Evolutionary conservation across 176 grass and related monocot genomes (phyloP).

Genomic region (Juncus effusus): DNA sequence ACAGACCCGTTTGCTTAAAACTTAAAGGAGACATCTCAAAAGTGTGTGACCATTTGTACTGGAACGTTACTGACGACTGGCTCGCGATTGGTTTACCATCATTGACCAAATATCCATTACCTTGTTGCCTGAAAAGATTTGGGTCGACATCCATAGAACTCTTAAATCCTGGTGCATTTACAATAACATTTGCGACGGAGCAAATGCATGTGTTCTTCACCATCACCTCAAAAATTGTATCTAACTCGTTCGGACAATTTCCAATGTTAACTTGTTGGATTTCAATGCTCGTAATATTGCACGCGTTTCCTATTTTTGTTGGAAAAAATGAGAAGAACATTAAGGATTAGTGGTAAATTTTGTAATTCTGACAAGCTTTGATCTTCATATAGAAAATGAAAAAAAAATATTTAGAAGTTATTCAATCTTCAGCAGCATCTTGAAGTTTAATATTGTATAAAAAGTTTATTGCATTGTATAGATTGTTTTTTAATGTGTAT

Average conservation of each 20-base stretch:
- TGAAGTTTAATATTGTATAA: too few relatives aligned
- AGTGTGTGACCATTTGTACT: conserved; percentile 61
- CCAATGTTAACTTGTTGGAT: conserved; percentile 54
- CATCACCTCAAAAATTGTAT: conserved; percentile 62
- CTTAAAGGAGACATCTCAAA: conserved; percentile 51
- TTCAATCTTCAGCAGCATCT: too few relatives aligned
- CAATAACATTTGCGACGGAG: conserved; percentile 24
- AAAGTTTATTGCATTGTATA: too few relatives aligned
- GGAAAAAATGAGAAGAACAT: too few relatives aligned
- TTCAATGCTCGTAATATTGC: conserved; percentile 40
- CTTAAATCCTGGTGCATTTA: conserved; percentile 57
- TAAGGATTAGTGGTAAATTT: too few relatives aligned
- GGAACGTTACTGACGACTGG: conserved; percentile 34
- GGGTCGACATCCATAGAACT: conserved; percentile 58
- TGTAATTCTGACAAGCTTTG: too few relatives aligned
- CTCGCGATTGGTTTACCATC: conserved; percentile 39
- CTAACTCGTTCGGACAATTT: conserved; percentile 25
- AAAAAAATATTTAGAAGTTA: too few relatives aligned
- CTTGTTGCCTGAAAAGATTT: conserved; percentile 43
- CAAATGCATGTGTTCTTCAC: conserved; percentile 56
- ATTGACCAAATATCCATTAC: conserved; percentile 41
- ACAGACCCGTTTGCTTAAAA: conserved; percentile 9
- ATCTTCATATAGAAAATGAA: too few relatives aligned
- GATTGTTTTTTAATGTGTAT: too few relatives aligned
- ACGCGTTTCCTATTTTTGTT: conserved; percentile 12